Conservation (phyloP, 306 rosid genomes). For the Mimosa bimucronata region DNA sequence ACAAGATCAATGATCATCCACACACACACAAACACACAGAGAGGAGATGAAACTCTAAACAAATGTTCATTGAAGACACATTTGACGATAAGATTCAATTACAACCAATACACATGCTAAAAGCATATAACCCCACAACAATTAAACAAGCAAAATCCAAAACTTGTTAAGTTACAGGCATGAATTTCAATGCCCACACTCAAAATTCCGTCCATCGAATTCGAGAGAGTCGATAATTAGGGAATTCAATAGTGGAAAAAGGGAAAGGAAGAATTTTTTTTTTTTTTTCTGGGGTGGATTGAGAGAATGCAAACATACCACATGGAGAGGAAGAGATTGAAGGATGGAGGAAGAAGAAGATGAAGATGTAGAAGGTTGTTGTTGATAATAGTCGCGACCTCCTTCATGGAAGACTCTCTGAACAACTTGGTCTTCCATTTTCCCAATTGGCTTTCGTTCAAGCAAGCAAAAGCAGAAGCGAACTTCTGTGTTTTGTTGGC, state of each 20-base stretch:
- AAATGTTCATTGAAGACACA: background rate
- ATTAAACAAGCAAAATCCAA: background rate
- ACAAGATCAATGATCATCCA: background rate
- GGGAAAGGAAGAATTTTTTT: background rate
- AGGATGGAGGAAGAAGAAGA: slow-evolving; percentile 86
- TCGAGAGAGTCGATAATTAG: background rate
- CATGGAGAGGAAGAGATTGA: slow-evolving; percentile 97
- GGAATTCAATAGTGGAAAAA: slow-evolving; percentile 1
- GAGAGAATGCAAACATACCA: slow-evolving; percentile 51
- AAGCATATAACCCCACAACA: background rate
- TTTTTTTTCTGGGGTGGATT: background rate
- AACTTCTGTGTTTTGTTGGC: background rate
- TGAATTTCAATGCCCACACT: background rate
- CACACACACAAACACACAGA: background rate
- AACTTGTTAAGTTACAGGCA: background rate
- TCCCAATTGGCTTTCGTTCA: slow-evolving; percentile 18
- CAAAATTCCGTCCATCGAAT: slow-evolving; percentile 22
- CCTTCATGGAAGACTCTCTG: slow-evolving; percentile 98
- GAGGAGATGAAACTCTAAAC: background rate
- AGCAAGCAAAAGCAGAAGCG: background rate
- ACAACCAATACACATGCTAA: background rate
- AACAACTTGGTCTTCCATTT: slow-evolving; percentile 88
- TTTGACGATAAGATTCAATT: background rate
- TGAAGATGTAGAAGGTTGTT: slow-evolving; percentile 88
- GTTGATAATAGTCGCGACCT: slow-evolving; percentile 93